Evolutionary conservation across 2,329 filamentous ascomycete genomes (phyloP), one percentile per base, ranked within the genome.

Genomic region (Emericellopsis atlantica): DNA sequence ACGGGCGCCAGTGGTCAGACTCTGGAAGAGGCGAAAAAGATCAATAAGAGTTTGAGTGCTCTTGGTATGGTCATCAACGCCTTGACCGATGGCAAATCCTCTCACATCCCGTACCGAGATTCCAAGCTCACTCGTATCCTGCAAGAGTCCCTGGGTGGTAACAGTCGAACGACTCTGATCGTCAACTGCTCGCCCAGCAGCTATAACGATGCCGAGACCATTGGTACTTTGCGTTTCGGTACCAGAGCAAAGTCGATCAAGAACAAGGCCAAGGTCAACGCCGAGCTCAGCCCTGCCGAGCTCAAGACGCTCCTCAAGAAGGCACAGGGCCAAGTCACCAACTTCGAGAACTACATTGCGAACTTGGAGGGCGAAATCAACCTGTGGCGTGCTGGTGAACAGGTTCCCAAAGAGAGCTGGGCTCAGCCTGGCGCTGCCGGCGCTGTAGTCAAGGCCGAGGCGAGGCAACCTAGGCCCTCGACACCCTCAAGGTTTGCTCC

Each of bases 201-300:
- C 58, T 96, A 96, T 69, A 96, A 98, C 69, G 90, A 95, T 65
- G 79, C 81, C 41, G 92, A 98, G 67, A 96, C 92, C 0, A 66
- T 96, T 38, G 83, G 88, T 49, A 98, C 92, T 1, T 66, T 98
- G 45, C 79, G 89, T 36, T 98, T 96, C 57, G 92, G 92, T 69
- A 93, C 92, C 64, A 75, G 92, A 58, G 92, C 92, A 43, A 98
- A 98, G 70, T 85, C 87, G 0, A 98, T 98, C 70, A 95, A 96
- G 81, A 96, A 96, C 71, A 96, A 96, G 74, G 92, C 92, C 63
- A 98, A 96, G 81, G 84, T 98, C 74, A 98, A 98, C 58, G 89
- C 90, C 36, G 92, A 98, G 62, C 76, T 98, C 53, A 96, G 90
- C 54, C 92, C 92, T 36, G 79, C 88, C 11, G 92, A 98, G 63